Evolutionary conservation across 139 green algal genomes (phyloP).

Genomic region (Ettlia oleoabundans): DNA sequence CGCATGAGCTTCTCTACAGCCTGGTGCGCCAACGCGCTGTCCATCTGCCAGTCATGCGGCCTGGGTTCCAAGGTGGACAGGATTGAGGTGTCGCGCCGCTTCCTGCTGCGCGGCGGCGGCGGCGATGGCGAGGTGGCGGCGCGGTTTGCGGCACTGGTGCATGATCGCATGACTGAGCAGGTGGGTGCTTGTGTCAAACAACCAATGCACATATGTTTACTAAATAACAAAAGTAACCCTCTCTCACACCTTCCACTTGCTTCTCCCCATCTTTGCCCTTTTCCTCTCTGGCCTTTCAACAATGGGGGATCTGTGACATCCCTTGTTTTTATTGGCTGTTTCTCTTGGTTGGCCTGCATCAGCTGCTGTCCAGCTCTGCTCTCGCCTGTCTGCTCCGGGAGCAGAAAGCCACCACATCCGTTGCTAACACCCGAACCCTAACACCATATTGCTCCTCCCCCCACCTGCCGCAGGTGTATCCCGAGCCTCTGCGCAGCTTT

Average conservation of each 20-base stretch:
- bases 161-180: conserved; percentile 99
- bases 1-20: conserved; percentile 95
- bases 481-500: conserved; percentile 75
- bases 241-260: no score
- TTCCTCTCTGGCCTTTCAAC: no score
- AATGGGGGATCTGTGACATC: no score
- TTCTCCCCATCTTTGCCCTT: no score
- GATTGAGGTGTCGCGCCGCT: conserved; percentile 86
- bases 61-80: conserved; percentile 81
- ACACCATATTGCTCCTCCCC: not conserved
- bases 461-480: conserved; percentile 73
- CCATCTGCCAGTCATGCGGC: conserved; percentile 91
- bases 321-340: no score
- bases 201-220: no score
- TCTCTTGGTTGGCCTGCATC: no score
- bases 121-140: conserved; percentile 45
- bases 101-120: conserved; percentile 59
- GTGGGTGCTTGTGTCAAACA: no score
- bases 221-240: no score
- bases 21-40: conserved; percentile 97
- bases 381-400: no score
- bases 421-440: not conserved
- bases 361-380: no score
- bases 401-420: no score
- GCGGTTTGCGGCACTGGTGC: conserved; percentile 78